phyloP scores from a whole-genome alignment of 192 early-diverging fungal genomes.

The Backusella psychrophila region DNA sequence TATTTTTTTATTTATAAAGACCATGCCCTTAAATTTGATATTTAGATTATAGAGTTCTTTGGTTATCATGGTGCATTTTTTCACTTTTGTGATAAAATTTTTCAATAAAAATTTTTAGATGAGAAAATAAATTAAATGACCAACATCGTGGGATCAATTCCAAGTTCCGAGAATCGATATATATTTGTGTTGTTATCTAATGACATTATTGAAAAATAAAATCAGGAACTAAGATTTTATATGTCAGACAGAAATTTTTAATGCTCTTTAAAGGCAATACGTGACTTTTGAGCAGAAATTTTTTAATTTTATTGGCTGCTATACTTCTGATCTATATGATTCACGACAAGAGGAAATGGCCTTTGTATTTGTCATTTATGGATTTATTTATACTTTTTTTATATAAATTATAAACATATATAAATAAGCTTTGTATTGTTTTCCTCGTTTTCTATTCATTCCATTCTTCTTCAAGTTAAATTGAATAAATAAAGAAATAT shows the following conservation, averaged over 20 bases:
- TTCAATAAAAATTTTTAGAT: neutral
- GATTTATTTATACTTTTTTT: neutral
- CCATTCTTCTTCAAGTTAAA: neutral
- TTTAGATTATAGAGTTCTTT: neutral
- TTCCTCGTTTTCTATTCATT: neutral
- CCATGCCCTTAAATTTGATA: neutral
- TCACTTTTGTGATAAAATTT: neutral
- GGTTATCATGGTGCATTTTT: neutral
- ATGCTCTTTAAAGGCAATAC: neutral
- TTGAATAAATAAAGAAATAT: conserved; percentile 5
- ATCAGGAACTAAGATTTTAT: neutral
- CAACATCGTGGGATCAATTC: neutral
- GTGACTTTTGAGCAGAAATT: neutral
- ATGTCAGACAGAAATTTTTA: conserved; percentile 4
- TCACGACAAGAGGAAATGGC: neutral
- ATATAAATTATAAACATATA: neutral
- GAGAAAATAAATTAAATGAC: neutral
- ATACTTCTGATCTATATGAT: neutral
- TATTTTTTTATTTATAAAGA: neutral
- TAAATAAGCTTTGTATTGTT: neutral
- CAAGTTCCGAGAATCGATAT: neutral
- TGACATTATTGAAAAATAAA: neutral
- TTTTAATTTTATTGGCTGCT: neutral
- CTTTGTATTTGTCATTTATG: neutral
- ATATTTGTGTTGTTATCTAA: neutral